Evolutionary conservation across 371 early-diverging fungal species (phyloP).

Genomic region (Haplosporangium sp.): DNA sequence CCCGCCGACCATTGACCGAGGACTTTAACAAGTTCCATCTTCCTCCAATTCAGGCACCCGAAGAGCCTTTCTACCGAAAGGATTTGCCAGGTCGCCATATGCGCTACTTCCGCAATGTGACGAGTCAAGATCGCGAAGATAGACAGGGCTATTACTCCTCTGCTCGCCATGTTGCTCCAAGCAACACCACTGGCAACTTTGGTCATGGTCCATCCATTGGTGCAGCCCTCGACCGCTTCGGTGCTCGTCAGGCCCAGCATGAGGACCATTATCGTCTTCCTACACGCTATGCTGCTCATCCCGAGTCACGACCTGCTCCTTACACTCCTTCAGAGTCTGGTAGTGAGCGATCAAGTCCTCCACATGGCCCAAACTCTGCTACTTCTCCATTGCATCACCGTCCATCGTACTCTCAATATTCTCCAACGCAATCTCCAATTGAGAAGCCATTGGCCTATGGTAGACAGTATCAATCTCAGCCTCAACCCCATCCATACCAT

Average conservation of each 20-base stretch:
- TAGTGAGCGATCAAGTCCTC: slow-evolving; percentile 26
- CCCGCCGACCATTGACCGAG: slow-evolving; percentile 7
- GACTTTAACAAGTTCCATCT: slow-evolving; percentile 36
- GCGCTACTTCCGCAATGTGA: slow-evolving; percentile 56
- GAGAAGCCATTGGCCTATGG: slow-evolving; percentile 26
- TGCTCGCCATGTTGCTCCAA: slow-evolving; percentile 44
- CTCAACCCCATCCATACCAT: slow-evolving; percentile 16
- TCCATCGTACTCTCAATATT: slow-evolving; percentile 10
- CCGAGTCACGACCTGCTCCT: slow-evolving; percentile 38
- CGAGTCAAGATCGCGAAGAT: slow-evolving; percentile 47
- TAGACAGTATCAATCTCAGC: slow-evolving; percentile 19
- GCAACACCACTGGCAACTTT: slow-evolving; percentile 53
- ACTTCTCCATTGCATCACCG: slow-evolving; percentile 19
- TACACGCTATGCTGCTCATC: slow-evolving; percentile 43
- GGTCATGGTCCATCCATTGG: slow-evolving; percentile 50
- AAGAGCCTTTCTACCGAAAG: slow-evolving; percentile 52
- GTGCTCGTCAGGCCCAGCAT: slow-evolving; percentile 22
- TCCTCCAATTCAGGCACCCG: slow-evolving; percentile 48
- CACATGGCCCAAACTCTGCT: slow-evolving; percentile 10
- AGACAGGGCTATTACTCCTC: slow-evolving; percentile 47
- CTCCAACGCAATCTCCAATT: slow-evolving; percentile 30
- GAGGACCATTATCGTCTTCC: slow-evolving; percentile 36
- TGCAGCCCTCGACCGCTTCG: slow-evolving; percentile 34
- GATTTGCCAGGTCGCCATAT: slow-evolving; percentile 54
- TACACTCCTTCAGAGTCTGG: slow-evolving; percentile 24